Evolutionary conservation across 208 protist genomes (phyloP), one percentile per base, ranked within the genome.

Genomic region (Trypanosoma avium): DNA sequence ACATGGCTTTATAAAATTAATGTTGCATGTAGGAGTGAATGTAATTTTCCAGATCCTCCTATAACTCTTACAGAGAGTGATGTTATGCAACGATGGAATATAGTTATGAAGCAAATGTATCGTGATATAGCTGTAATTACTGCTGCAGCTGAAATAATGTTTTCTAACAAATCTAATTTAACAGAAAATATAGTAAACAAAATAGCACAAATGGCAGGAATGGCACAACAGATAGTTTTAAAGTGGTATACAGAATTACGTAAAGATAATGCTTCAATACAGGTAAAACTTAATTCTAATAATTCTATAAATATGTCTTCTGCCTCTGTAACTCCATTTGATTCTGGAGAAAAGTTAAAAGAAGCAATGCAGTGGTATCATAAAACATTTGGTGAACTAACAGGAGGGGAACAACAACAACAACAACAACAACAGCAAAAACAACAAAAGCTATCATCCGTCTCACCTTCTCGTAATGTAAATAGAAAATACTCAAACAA

Each of bases 331-430:
- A 22, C 8, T 27, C 6, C 30, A n/a, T 12, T 30, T 19, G 54
- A 61, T 4, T 68, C 48, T 0, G 0, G 1, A 0, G 70, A 77
- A 17, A 45, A 52, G 13, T 24, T 78, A 19, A 33, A 36, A n/a
- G 30, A 61, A n/a, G 67, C 77, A n/a, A 75, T 82, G 60, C 45
- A 29, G 26, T 82, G 77, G 77, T 82, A 70, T 48, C 55, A 79
- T 17, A 22, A 48, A 21, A 19, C 35, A 13, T 78, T 67, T 63
- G 58, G 53, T 52, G 42, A 17, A 10, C 13, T 15, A 0, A 45
- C 29, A 33, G 12, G 3, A 42, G 21, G 32, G 10, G 45, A 61
- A 22, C 5, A 47, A 26, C 19, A 0, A 2, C 26, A 63, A 48
- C 36, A 35, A 15, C 54, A 68, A 64, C 22, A 61, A 3, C 52